Evolutionary conservation across 2,329 filamentous ascomycete species (phyloP), one percentile per base, ranked within the genome.

Genomic region (Thermothelomyces thermophilus): DNA sequence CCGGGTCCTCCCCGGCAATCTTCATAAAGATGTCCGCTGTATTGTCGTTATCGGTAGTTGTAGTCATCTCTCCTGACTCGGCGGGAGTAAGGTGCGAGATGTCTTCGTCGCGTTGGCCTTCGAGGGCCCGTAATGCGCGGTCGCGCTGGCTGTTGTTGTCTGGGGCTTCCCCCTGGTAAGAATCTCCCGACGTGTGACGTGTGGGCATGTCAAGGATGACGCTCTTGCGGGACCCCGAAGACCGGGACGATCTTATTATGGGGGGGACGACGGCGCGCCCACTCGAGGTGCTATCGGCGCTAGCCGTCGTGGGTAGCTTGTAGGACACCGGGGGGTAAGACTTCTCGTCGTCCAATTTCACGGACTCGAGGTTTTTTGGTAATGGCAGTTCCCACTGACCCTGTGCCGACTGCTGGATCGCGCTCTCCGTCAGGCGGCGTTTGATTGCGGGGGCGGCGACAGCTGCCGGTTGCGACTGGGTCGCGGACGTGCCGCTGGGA

Each of bases 1-100:
- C 59, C 13, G 71, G 57, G 54, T 80, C 77, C 51, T 82, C 76
- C 10, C 73, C 69, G 11, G 79, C 78, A 52, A 82, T 81, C 47
- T 70, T 74, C 52, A 82, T 71, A 55, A 82, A 82, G 35, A 82
- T 67, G 55, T 82, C 79, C 34, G 75, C 76, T 3, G 72, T 76
- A 55, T 80, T 78, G 47, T 82, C 78, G 36, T 65, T 67, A 44
- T 75, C 71, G 11, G 60, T 62, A 40, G 59, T 66, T 54, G 54
- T 51, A 11, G 56, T 56, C 56, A 56, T 55, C 31, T 55, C 64
- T 42, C 65, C 65, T 1, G 70, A 70, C 51, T 70, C 64, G 17
- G 69, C 67, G 6, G 70, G 68, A n/a, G 71, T 70, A 56, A 67
- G 66, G 22, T 68, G 68, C 41, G 63, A 58, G 42, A 58, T 58